phyloP scores from a whole-genome alignment of 1,139 yeast genomes.

The Debaryomycetaceae sp. region DNA sequence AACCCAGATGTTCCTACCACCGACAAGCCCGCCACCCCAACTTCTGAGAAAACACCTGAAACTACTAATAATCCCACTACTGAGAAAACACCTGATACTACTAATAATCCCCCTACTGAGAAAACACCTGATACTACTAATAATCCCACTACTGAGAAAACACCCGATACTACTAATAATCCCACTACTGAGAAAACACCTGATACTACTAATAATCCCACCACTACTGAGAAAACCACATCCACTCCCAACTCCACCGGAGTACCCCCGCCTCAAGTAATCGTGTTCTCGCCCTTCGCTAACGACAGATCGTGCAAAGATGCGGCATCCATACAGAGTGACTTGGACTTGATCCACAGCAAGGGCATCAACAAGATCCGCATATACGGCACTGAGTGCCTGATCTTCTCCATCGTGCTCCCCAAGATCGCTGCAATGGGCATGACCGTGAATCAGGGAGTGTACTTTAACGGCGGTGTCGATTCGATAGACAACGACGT shows the following conservation, averaged over 20 bases:
- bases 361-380: slow-evolving; percentile 60
- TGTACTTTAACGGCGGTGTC: slow-evolving; percentile 66
- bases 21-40: no score
- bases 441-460: slow-evolving; percentile 70
- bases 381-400: slow-evolving; percentile 81
- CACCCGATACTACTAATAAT: no score
- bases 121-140: no score
- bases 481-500: slow-evolving; percentile 59
- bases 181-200: no score
- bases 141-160: no score
- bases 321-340: slow-evolving; percentile 41
- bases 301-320: slow-evolving; percentile 59
- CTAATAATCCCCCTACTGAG: no score
- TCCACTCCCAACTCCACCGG: slow-evolving; percentile 6
- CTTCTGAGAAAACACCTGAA: slow-evolving; percentile 4
- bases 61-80: no score
- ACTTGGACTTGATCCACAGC: slow-evolving; percentile 43
- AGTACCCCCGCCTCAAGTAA: slow-evolving; percentile 38
- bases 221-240: slow-evolving; percentile 13
- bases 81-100: no score
- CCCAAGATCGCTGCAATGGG: slow-evolving; percentile 56
- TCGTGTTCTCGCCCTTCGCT: slow-evolving; percentile 76
- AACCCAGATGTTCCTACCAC: slow-evolving; percentile 1
- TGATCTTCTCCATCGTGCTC: slow-evolving; percentile 51
- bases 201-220: slow-evolving; percentile 8